These are phyloP conservation scores for Aristolochia californica DNA, from an alignment of 164 flowering plant species.

Conservation along the genomic window DNA sequence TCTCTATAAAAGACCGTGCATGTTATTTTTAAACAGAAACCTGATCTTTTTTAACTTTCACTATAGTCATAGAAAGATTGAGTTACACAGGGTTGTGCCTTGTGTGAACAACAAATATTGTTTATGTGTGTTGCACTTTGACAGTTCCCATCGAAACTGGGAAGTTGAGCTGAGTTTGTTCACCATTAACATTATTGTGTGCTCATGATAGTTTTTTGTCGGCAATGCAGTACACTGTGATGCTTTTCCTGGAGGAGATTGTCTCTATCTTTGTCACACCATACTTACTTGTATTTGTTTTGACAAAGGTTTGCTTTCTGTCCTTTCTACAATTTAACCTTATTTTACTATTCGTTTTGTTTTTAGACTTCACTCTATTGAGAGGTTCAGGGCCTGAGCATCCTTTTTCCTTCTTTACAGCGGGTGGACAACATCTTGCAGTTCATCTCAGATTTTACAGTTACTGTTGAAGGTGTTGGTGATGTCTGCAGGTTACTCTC, in stretches of 20 bases:
- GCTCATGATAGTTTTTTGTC: background rate
- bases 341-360: background rate
- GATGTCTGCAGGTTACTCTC: slow-evolving; percentile 82
- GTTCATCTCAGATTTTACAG: slow-evolving; percentile 83
- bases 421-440: slow-evolving; percentile 82
- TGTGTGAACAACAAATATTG: too few species aligned
- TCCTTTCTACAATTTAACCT: background rate
- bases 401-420: slow-evolving; percentile 36
- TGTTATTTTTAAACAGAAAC: too few species aligned
- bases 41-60: too few species aligned
- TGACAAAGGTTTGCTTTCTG: slow-evolving; percentile 57
- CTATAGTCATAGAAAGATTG: too few species aligned
- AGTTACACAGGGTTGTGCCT: too few species aligned
- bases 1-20: too few species aligned
- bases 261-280: slow-evolving; percentile 95
- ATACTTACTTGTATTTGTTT: slow-evolving; percentile 64
- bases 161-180: too few species aligned
- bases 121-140: too few species aligned
- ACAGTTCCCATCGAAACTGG: too few species aligned
- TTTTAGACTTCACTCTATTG: background rate
- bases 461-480: slow-evolving; percentile 88
- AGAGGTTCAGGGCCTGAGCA: background rate
- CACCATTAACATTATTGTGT: too few species aligned
- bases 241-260: slow-evolving; percentile 97
- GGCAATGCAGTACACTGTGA: slow-evolving; percentile 77